A percentile compares a stretch with the other conserved stretches of the same genome.
phyloP scores from a whole-genome alignment of 345 rosid genomes.

The Linum lewisii region DNA sequence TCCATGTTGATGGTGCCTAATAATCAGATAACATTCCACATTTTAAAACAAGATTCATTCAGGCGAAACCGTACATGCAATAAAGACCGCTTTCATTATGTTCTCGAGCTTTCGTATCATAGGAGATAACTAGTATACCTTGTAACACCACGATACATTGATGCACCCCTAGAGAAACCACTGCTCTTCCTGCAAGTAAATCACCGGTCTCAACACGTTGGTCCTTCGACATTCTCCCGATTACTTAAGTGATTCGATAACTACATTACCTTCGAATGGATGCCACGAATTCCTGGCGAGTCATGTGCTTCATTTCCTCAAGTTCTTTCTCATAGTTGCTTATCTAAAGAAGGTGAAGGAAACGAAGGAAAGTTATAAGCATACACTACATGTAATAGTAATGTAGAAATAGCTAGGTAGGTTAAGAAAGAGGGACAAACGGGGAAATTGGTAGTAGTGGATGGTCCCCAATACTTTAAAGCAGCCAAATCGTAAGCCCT shows the following conservation, averaged over 20 bases:
- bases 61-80: not conserved
- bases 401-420: no score
- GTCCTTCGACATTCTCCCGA: no score
- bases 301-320: slow-evolving; percentile 98
- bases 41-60: no score
- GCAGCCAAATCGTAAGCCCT: slow-evolving; percentile 95
- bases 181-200: slow-evolving; percentile 72
- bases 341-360: slow-evolving; percentile 38
- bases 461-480: slow-evolving; percentile 94
- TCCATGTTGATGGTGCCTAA: slow-evolving; percentile 98
- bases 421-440: slow-evolving; percentile 21
- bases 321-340: slow-evolving; percentile 91
- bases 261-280: slow-evolving; percentile 76
- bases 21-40: not conserved
- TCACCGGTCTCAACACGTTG: no score
- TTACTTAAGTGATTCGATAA: no score
- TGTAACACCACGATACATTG: slow-evolving; percentile 98
- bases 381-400: no score
- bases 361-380: not conserved
- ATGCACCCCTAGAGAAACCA: slow-evolving; percentile 98
- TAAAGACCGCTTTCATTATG: no score
- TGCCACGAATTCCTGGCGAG: slow-evolving; percentile 96
- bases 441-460: slow-evolving; percentile 93
- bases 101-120: no score
- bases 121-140: slow-evolving; percentile 30